phyloP scores from a whole-genome alignment of 306 rosid genomes.

The Malus fusca region DNA sequence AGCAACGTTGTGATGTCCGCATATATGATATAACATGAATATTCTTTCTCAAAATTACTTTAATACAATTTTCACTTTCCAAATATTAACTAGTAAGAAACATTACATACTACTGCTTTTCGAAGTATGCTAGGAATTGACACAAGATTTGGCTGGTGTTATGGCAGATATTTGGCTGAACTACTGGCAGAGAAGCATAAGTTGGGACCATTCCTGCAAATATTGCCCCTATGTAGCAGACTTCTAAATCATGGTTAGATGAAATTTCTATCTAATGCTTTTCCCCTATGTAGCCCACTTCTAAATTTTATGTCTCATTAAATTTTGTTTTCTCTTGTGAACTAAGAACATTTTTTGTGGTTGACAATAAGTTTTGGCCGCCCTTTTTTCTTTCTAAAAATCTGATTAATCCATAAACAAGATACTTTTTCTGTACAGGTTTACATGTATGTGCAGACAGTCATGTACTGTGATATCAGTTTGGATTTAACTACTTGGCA shows the following conservation, averaged over 20 bases:
- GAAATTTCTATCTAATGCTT: constrained; percentile 3
- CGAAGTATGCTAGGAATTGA: neutral
- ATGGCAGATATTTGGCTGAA: constrained; percentile 69
- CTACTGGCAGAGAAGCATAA: constrained; percentile 73
- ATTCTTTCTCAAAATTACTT: neutral
- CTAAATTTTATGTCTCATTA: neutral
- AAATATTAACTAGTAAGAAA: neutral
- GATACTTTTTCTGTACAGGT: neutral
- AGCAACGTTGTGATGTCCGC: neutral
- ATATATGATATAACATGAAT: neutral
- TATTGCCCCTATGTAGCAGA: constrained; percentile 62
- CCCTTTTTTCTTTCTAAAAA: neutral
- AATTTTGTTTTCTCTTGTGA: neutral
- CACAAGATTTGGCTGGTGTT: constrained; percentile 11
- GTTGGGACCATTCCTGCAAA: constrained; percentile 74
- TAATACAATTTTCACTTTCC: neutral
- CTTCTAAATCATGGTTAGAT: constrained; percentile 68
- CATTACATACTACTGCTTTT: neutral
- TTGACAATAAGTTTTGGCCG: neutral
- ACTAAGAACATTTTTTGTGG: neutral
- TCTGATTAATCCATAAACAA: neutral
- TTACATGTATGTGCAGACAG: neutral
- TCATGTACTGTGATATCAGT: neutral
- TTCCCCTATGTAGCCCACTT: constrained; percentile 41
- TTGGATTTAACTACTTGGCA: neutral